phyloP scores from a whole-genome alignment of 164 flowering plant species.

The Vitis cinerea region DNA sequence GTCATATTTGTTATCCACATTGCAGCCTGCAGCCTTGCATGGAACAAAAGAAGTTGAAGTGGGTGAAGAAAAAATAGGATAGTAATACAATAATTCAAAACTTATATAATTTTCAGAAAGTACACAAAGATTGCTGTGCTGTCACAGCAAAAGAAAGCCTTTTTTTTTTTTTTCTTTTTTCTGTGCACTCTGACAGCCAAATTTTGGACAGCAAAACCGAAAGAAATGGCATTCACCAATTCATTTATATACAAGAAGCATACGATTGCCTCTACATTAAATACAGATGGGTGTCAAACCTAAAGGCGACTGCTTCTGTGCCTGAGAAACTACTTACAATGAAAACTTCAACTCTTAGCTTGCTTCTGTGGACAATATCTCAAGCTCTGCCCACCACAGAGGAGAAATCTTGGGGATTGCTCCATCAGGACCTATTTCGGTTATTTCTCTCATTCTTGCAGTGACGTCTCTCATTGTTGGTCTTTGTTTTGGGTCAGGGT shows the following conservation, averaged over 20 bases:
- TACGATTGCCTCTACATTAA: slow-evolving; percentile 3
- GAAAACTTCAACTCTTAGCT: slow-evolving; percentile 14
- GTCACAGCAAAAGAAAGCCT: no score
- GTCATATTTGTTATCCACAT: no score
- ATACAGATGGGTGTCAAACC: slow-evolving; percentile 13
- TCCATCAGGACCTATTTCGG: slow-evolving; percentile 56
- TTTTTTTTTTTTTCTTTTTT: not conserved
- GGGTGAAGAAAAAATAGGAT: no score
- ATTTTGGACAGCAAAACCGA: slow-evolving; percentile 7
- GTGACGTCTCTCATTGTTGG: slow-evolving; percentile 58
- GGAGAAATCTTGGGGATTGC: slow-evolving; percentile 71
- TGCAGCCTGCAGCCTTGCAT: no score
- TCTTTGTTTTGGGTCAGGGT: slow-evolving; percentile 45
- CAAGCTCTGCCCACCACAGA: slow-evolving; percentile 97
- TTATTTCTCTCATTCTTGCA: slow-evolving; percentile 50
- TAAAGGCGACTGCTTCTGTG: slow-evolving; percentile 10
- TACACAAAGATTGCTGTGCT: no score
- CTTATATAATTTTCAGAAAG: no score
- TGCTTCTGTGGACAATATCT: slow-evolving; percentile 56
- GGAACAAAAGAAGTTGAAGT: no score
- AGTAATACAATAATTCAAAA: no score
- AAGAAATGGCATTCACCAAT: slow-evolving; percentile 4
- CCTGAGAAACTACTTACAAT: slow-evolving; percentile 4
- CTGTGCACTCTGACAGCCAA: slow-evolving; percentile 8
- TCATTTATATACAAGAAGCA: slow-evolving; percentile 23